phyloP scores from a whole-genome alignment of 1,284 basidiomycete genomes.

The Taiwanofungus camphoratus region DNA sequence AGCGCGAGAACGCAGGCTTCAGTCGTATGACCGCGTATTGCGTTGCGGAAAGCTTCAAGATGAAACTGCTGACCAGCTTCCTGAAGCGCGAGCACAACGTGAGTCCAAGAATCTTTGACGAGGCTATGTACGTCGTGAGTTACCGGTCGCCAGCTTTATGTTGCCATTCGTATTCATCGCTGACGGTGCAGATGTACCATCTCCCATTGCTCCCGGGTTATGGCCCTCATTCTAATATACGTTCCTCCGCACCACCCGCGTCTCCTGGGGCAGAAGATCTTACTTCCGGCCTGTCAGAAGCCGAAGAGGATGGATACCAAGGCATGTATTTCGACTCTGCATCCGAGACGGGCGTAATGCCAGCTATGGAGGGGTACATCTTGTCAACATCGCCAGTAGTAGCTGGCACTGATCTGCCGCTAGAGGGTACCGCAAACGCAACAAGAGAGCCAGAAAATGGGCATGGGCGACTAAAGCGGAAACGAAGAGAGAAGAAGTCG shows the following conservation, averaged over 20 bases:
- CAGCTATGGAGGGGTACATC: slow-evolving; percentile 46
- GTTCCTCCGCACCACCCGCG: slow-evolving; percentile 70
- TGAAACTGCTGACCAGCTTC: slow-evolving; percentile 78
- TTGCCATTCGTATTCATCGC: not conserved
- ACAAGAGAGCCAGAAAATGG: not conserved
- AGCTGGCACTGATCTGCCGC: slow-evolving; percentile 21
- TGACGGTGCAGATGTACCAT: slow-evolving; percentile 71
- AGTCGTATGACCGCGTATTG: slow-evolving; percentile 84
- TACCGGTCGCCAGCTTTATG: slow-evolving; percentile 4
- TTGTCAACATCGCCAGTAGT: slow-evolving; percentile 38
- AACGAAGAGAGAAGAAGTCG: slow-evolving; percentile 12
- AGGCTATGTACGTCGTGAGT: slow-evolving; percentile 87
- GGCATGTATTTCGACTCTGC: slow-evolving; percentile 69
- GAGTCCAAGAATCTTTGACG: slow-evolving; percentile 84
- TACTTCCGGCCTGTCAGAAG: slow-evolving; percentile 71
- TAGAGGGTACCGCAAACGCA: not conserved
- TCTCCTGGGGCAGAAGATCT: slow-evolving; percentile 49
- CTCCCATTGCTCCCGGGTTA: slow-evolving; percentile 90
- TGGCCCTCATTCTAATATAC: slow-evolving; percentile 76
- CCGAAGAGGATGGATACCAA: slow-evolving; percentile 87
- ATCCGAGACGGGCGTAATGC: slow-evolving; percentile 14
- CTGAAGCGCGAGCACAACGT: slow-evolving; percentile 93
- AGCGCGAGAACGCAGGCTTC: slow-evolving; percentile 70
- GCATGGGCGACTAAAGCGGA: slow-evolving; percentile 14
- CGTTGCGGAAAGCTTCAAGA: slow-evolving; percentile 76